Base-by-base conservation (phyloP, 768 basidiomycete species). In the Amanita inopinata region DNA sequence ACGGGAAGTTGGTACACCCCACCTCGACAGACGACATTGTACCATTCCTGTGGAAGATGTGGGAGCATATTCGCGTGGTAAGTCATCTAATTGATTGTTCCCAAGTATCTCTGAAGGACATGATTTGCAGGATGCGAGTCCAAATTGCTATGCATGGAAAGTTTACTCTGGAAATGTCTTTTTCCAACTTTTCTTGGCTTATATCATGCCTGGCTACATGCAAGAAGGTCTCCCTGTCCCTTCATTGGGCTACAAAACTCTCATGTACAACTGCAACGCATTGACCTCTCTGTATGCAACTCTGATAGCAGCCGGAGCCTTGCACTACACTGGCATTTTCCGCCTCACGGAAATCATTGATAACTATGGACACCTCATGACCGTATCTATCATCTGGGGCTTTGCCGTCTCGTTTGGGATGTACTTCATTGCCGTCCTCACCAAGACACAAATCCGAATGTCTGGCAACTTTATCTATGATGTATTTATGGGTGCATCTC, bases 241-340 rank as follows among this genome's bases (percentile, higher is more conserved):
- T 8, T 97, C 93, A 0, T 74, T 96, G 45, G 76, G 79, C 53
- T 96, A 97, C 73, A 86, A 88, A 61, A 83, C 85, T 14, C 74
- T 98, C 56, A 83, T 76, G 66, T 98, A 98, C 73, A 89, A 96
- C 65, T 98, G 94, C 75, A 98, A 98, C 61, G 94, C 91, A 12
- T 71, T 93, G 33, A 67, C 69, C 45, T 92, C 78, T 48, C 73
- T 90, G 57, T 98, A 96, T 60, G 69, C 75, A 42, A 92, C 92
- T 33, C 68, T 93, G 56, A 58, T 76, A 53, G 82, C 88, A 20
- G 78, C 88, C 27, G 74, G 73, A 34, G 64, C 65, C 37, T 75
- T 97, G 11, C 91, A 96, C 59, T 78, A 74, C 64, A 78, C 74
- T 47, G 65, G 77, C 53, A 75, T 86, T 53, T 96, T 94, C 77